Evolutionary conservation across 768 basidiomycete species (phyloP), one percentile per base, ranked within the genome.

Genomic region (Agaricus sinodeliciosus): DNA sequence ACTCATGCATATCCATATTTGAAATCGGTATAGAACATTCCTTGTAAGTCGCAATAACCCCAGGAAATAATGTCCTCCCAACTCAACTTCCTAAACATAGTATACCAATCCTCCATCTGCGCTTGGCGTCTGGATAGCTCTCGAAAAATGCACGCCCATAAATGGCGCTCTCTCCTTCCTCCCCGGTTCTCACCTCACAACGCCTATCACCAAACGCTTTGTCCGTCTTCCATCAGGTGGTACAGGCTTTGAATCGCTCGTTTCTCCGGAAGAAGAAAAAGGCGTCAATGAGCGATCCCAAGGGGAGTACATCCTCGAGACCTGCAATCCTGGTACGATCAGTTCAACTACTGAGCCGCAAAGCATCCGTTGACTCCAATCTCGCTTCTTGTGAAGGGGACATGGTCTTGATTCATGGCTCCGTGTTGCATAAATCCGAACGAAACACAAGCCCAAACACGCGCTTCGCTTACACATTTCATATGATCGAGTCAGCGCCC

Each of bases 91-190:
- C 28, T 28, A 28, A 9, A 13, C 36, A 40, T 65, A 98, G 83
- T 97, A 95, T 69, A 96, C 94, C 8, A 75, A 88, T 37, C 96
- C 96, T 9, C 90, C 90, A 0, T 84, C 83, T 8, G 96, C 96
- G 0, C 78, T 98, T 18, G 96, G 96, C 2, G 91, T 94, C 65
- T 99, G 96, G 96, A 89, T 98, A 54, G 90, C 95, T 0, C 72
- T 99, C 35, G 95, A 98, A 65, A 76, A 80, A 54, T 96, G 94
- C 66, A 94, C 93, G 4, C 63, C 77, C 2, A 69, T 71, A 41
- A 94, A 94, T 60, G 93, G 93, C 8, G 90, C 92, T 7, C 76
- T 94, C 5, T 90, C 86, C 4, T 95, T 94, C 68, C 73, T 90
- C 2, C 94, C 94, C 0, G 93, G 94, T 18, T 94, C 93, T 1